Evolutionary conservation across 345 rosid species (phyloP), one percentile per base, ranked within the genome.

Genomic region (Syzygium aqueum): DNA sequence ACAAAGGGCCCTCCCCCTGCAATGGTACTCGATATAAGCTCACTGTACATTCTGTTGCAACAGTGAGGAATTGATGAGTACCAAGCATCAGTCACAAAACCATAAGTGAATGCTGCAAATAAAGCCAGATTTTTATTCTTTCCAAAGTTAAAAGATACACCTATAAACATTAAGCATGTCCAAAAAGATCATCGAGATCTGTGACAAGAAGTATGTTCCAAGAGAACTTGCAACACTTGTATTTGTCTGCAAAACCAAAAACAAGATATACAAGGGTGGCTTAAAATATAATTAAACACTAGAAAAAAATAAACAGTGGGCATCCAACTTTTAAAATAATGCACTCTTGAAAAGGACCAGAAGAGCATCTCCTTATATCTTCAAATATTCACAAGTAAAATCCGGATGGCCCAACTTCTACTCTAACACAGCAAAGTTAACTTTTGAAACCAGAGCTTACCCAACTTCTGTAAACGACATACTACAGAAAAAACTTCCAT

Each of bases 141-240:
- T 28, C 19, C 23, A 40, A 53, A 22, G n/a, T 30, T 61, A 53
- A 51, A 67, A 86, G 46, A 77, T 85, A 86, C 94, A 98, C 99
- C 96, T 98, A 92, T 98, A 98, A 51, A 98, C 98, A 87, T 98
- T 98, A 86, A 98, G 95, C 99, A 98, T 98, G 93, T 98, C 99
- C 94, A 98, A 87, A 91, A 98, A 98, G 90, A 96, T 96, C 87
- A 94, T 87, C 87, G 99, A 93, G 84, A 98, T 96, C 90, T 98
- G 99, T 14, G 98, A 49, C 65, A 98, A 89, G 91, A 98, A 96
- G 90, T 91, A 95, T 11, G 99, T 96, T 87, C 99, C 99, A 82
- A 96, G 94, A 50, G 99, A 94, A 89, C 89, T 93, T 90, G 99
- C 99, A 87, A 93, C 99, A 90, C 99, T 98, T 77, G 99, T 98